phyloP scores from a whole-genome alignment of 2,329 filamentous ascomycete species.

The Passalora sequoiae region DNA sequence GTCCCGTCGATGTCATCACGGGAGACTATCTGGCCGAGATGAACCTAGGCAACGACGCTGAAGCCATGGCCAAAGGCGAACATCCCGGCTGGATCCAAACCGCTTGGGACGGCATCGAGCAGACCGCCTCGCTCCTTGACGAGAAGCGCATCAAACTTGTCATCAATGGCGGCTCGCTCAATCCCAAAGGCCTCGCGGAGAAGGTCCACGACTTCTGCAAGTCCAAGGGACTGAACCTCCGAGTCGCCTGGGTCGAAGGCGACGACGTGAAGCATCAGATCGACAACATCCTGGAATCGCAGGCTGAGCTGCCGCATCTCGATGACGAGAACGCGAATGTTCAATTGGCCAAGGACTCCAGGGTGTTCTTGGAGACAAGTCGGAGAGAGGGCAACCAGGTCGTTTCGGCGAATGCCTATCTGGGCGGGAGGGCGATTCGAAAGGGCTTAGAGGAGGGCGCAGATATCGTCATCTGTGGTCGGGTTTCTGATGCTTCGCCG shows the following conservation, averaged over 20 bases:
- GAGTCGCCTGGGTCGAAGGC: slow-evolving; percentile 44
- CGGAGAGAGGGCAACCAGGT: slow-evolving; percentile 20
- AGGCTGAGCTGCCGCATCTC: slow-evolving; percentile 16
- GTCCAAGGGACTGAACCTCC: slow-evolving; percentile 37
- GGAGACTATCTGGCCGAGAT: slow-evolving; percentile 44
- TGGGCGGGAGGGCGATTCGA: slow-evolving; percentile 39
- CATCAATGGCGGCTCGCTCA: slow-evolving; percentile 43
- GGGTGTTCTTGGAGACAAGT: slow-evolving; percentile 16
- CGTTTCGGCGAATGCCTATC: slow-evolving; percentile 19
- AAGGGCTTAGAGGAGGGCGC: slow-evolving; percentile 36
- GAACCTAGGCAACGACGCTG: slow-evolving; percentile 27
- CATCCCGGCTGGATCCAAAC: slow-evolving; percentile 33
- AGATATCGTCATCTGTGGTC: slow-evolving; percentile 40
- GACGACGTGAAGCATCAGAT: slow-evolving; percentile 32
- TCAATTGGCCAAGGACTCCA: slow-evolving; percentile 21
- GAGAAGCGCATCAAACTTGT: slow-evolving; percentile 41
- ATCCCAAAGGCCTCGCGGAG: slow-evolving; percentile 39
- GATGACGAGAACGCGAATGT: slow-evolving; percentile 19
- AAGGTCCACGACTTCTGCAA: slow-evolving; percentile 36
- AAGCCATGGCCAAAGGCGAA: slow-evolving; percentile 22
- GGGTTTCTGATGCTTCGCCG: slow-evolving; percentile 40
- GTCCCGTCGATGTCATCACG: slow-evolving; percentile 48
- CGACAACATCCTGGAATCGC: slow-evolving; percentile 14
- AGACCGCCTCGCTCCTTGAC: slow-evolving; percentile 43
- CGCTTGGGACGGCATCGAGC: slow-evolving; percentile 46